Base-by-base conservation (phyloP, 768 basidiomycete genomes). In the Termitomyces sp. region DNA sequence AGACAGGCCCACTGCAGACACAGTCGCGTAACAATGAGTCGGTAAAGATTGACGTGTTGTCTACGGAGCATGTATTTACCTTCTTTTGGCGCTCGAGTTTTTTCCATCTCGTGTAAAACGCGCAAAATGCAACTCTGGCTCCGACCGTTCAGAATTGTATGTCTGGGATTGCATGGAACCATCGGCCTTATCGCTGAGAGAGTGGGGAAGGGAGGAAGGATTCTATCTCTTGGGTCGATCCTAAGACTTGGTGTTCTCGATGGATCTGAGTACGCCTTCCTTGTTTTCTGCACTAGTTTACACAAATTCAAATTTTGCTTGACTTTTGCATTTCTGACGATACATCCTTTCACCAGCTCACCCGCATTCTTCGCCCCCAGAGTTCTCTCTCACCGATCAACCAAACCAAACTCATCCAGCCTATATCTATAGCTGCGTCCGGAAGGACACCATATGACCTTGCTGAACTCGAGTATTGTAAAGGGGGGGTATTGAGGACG, bases 401-500 rank as follows among this genome's bases (percentile, higher is more conserved):
- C 31, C 15, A 45, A 11, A 12, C 14, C 6, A 48, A 31, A 10
- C 48, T 14, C 15, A 8, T 25, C 25, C 25, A 25, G 25, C 25
- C 25, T 25, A 25, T 25, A 25, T 25, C 25, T 1, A 25, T 25
- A 25, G 68, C 73, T 20, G 66, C 73, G 4, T 75, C 75, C 1
- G 73, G 75, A 4, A 69, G 73, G 11, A 76, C 74, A 6, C 75
- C 75, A 14, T 76, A 76, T 59, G 73, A 74, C 7, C 69, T 76
- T 3, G 69, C 71, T 0, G 75, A 70, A 9, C 66, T 75, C 5
- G 64, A 69, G 3, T 65, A 68, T 38, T 72, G 69, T 37, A 60
- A 65, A 31, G 63, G 59, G 17, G 68, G 15, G 67, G 69, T 71
- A 56, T 62, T 74, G n/a, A 70, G 72, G 3, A 63, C 75, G 36